Percentiles rank a stretch among this genome's conserved stretches.
Evolutionary conservation across 2,329 filamentous ascomycete genomes (phyloP).

Genomic region (Magnaporthiopsis poae): DNA sequence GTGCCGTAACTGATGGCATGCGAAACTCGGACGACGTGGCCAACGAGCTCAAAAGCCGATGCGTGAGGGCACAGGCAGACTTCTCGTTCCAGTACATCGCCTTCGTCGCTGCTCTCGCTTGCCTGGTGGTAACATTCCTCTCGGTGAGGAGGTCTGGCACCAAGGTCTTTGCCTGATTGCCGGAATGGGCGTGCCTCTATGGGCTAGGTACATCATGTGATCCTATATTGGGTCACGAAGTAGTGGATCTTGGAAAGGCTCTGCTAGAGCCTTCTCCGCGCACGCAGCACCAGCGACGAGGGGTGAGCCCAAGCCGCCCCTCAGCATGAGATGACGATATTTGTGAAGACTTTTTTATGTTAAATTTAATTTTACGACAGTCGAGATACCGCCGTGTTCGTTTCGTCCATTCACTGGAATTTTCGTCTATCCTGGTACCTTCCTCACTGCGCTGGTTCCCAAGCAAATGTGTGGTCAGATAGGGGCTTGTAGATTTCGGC

Average conservation of each 20-base stretch:
- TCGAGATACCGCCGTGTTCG: background rate
- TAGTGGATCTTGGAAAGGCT: too few species aligned
- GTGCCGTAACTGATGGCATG: background rate
- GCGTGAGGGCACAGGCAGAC: conserved; percentile 8
- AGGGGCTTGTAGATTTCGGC: too few species aligned
- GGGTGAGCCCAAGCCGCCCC: background rate
- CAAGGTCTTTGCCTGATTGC: background rate
- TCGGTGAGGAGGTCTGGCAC: conserved; percentile 5
- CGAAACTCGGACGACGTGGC: background rate
- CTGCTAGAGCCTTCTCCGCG: too few species aligned
- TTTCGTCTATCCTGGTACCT: background rate
- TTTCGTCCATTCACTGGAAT: background rate
- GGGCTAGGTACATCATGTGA: too few species aligned
- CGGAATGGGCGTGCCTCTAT: background rate
- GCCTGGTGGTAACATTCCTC: conserved; percentile 6
- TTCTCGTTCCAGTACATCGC: conserved; percentile 10
- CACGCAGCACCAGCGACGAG: too few species aligned
- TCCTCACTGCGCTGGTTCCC: background rate
- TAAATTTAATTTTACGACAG: background rate
- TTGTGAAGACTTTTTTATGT: background rate
- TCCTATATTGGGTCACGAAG: too few species aligned
- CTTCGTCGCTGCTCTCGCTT: conserved; percentile 4
- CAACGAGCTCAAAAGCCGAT: conserved; percentile 5
- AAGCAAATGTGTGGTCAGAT: background rate
- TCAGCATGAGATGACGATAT: background rate